Percentiles rank a stretch among this genome's conserved stretches.
Conservation (phyloP, 1,284 basidiomycete species). For the Pseudozyma pruni region DNA sequence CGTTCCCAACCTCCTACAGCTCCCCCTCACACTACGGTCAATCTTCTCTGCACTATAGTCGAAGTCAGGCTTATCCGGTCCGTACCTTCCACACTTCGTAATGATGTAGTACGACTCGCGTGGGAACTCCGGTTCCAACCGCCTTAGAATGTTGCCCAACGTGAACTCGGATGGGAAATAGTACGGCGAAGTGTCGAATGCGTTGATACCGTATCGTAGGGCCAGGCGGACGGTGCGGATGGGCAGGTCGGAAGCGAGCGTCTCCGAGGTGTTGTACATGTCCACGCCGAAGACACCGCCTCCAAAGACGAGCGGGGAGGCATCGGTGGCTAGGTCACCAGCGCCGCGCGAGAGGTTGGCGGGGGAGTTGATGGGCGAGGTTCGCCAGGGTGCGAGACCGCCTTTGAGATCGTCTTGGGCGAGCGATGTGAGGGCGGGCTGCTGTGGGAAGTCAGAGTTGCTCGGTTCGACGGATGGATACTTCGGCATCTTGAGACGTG, state of each 20-base stretch:
- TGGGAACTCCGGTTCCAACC: constrained; percentile 57
- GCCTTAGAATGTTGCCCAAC: constrained; percentile 74
- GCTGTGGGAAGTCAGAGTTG: constrained; percentile 35
- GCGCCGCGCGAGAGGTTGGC: constrained; percentile 10
- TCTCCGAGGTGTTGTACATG: constrained; percentile 59
- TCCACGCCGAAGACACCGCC: constrained; percentile 62
- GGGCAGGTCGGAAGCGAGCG: constrained; percentile 44
- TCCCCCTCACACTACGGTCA: constrained; percentile 77
- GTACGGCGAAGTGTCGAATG: constrained; percentile 83
- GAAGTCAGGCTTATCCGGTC: constrained; percentile 74
- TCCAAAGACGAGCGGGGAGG: constrained; percentile 62
- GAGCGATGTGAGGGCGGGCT: constrained; percentile 32
- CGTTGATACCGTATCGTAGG: constrained; percentile 81
- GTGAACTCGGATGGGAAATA: constrained; percentile 92
- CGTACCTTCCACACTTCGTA: constrained; percentile 95
- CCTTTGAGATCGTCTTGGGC: constrained; percentile 28
- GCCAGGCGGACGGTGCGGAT: constrained; percentile 73
- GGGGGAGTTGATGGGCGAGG: constrained; percentile 16
- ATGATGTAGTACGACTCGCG: constrained; percentile 69
- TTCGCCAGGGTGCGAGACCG: constrained; percentile 45
- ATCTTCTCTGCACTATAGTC: constrained; percentile 82
- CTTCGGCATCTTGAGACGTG: constrained; percentile 34
- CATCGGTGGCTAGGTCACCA: constrained; percentile 20
- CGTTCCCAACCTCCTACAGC: constrained; percentile 80
- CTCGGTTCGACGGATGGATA: constrained; percentile 47